Base-by-base conservation (phyloP, 2,329 filamentous ascomycete species). In the Claviceps sp. region DNA sequence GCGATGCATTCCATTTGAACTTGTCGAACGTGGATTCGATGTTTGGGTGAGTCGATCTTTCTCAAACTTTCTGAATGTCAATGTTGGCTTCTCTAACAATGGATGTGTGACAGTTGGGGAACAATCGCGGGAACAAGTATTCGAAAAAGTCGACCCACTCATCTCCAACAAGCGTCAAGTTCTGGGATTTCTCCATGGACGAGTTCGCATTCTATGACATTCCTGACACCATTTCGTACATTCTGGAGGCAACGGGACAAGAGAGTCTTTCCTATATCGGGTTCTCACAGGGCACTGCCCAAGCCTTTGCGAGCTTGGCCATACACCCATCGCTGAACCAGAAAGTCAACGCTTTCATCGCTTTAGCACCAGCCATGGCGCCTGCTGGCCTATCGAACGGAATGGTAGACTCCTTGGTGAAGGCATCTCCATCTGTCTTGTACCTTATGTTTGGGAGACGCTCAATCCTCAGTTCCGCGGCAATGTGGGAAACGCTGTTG, bases 181-280 rank as follows among this genome's bases (percentile, higher is more conserved):
- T 98, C 67, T 98, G 93, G 93, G 85, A 96, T 66, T 98, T 98
- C 65, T 95, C 89, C 49, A 97, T 98, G 64, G 93, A 98, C 65
- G 87, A 98, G 63, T 98, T 98, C 64, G 93, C 93, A 47, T 95
- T 98, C 62, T 82, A 97, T 65, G 93, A 98, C 66, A 96, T 98
- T 54, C 93, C 93, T 1, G 86, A 98, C 67, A 91, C 84, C 57
- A 97, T 98, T 62, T 77, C 83, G 51, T 97, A 98, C 64, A 87
- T 98, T 54, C 77, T 98, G 22, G 81, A 84, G 42, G 87, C 87
- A 0, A 97, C 93, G 0, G 76, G 77, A 50, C 88, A 94, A 65
- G 75, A 82, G 36, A 94, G 89, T 42, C 71, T 98, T 26, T 96
- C 90, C 1, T 98, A 98, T 64, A 86, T 98, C 64, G 93, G 93